A percentile compares a stretch with the other conserved stretches of the same genome.
Conservation (phyloP, 176 grass and related monocot genomes). For the Elaeis guineensis region DNA sequence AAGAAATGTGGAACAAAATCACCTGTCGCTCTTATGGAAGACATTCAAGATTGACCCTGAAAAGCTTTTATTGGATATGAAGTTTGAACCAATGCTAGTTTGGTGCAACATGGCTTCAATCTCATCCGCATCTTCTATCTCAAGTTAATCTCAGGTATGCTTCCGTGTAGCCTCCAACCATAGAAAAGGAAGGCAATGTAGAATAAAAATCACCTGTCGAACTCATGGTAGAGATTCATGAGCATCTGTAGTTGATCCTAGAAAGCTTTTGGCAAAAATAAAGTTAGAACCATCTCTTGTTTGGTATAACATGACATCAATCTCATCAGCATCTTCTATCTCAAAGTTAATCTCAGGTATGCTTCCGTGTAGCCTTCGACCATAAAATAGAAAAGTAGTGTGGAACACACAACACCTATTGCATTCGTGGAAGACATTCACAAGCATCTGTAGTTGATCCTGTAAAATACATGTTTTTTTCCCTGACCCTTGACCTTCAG, state of each 20-base stretch:
- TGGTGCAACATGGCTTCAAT: no score
- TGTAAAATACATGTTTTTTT: slow-evolving; percentile 47
- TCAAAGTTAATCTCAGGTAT: slow-evolving; percentile 49
- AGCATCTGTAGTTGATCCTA: slow-evolving; percentile 75
- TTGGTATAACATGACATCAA: no score
- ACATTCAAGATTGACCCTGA: no score
- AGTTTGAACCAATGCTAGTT: no score
- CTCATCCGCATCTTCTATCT: slow-evolving; percentile 49
- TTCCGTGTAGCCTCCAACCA: no score
- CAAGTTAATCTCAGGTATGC: slow-evolving; percentile 35
- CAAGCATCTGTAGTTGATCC: slow-evolving; percentile 76
- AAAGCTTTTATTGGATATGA: no score
- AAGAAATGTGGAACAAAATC: no score
- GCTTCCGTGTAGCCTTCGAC: no score
- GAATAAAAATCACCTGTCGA: background rate
- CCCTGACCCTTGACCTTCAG: slow-evolving; percentile 85
- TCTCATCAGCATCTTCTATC: slow-evolving; percentile 41
- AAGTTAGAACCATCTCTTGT: no score
- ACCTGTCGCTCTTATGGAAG: no score
- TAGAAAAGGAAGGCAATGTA: no score
- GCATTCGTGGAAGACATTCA: slow-evolving; percentile 58
- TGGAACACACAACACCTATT: background rate
- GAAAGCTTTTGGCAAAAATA: slow-evolving; percentile 22
- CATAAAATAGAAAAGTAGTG: no score
- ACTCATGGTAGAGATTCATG: slow-evolving; percentile 63